Conservation (phyloP, 345 rosid genomes). For the Citrus sp. region DNA sequence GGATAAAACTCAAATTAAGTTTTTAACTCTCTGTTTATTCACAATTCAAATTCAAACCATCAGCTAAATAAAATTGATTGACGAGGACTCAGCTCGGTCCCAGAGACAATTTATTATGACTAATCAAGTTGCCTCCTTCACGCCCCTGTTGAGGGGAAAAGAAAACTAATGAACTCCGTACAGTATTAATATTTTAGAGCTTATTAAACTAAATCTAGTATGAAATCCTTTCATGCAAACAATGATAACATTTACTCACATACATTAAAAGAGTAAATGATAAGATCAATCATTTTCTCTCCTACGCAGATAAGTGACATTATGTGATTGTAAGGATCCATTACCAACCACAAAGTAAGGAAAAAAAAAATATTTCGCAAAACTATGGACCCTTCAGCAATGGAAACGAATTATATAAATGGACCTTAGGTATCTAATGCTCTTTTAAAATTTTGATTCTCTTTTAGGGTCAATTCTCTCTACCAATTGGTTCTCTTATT, state of each 20-base stretch:
- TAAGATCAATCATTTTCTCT: not conserved
- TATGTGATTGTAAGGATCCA: not conserved
- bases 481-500: not conserved
- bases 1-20: too few relatives aligned
- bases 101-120: too few relatives aligned
- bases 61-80: too few relatives aligned
- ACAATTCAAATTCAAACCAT: too few relatives aligned
- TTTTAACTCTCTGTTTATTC: too few relatives aligned
- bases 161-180: too few relatives aligned
- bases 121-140: not conserved
- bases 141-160: too few relatives aligned
- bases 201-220: too few relatives aligned
- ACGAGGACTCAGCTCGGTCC: too few relatives aligned
- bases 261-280: not conserved
- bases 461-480: not conserved
- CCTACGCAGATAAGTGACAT: not conserved
- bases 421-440: constrained; percentile 8
- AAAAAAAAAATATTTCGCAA: not conserved
- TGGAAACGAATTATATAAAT: not conserved
- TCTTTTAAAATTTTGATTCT: not conserved
- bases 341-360: not conserved
- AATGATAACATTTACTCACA: too few relatives aligned
- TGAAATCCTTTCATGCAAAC: not conserved
- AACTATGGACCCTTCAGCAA: not conserved
- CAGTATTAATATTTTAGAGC: not conserved